A percentile compares a stretch with the other conserved stretches of the same genome.
These are phyloP conservation scores for Iberis amara DNA, from an alignment of 441 rosid species.

Conservation along the genomic window DNA sequence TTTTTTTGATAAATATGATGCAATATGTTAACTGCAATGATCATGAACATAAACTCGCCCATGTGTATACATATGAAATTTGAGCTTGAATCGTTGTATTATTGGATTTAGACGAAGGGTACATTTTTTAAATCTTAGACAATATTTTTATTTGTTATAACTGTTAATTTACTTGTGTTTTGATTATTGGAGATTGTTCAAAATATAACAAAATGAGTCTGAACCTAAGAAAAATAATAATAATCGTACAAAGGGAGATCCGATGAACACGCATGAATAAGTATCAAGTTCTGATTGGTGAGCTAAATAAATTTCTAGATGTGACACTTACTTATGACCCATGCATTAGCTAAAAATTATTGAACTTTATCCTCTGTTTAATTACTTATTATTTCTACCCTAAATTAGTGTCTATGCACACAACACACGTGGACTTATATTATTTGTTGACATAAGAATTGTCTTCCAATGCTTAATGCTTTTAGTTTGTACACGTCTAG, in stretches of 20 bases:
- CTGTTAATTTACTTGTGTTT: neutral
- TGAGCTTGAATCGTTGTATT: neutral
- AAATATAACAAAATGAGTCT: slow-evolving; percentile 15
- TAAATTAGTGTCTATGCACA: slow-evolving; percentile 15
- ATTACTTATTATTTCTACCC: slow-evolving; percentile 9
- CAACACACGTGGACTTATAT: slow-evolving; percentile 13
- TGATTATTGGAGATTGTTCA: slow-evolving; percentile 8
- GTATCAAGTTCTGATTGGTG: slow-evolving; percentile 26
- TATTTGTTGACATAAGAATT: slow-evolving; percentile 10
- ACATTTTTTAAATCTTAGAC: too few species aligned
- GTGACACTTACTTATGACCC: slow-evolving; percentile 27
- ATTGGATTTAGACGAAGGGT: slow-evolving; percentile 9
- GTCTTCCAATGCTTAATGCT: slow-evolving; percentile 6
- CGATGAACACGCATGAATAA: slow-evolving; percentile 27
- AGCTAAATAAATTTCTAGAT: slow-evolving; percentile 26
- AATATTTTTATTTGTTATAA: neutral
- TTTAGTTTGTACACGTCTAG: slow-evolving; percentile 4
- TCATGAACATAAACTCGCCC: neutral
- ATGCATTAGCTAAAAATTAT: slow-evolving; percentile 15
- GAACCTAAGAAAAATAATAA: slow-evolving; percentile 7
- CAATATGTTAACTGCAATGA: neutral
- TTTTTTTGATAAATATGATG: neutral
- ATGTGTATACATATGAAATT: neutral
- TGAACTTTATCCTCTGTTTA: slow-evolving; percentile 8
- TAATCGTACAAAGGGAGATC: neutral